Evolutionary conservation across 1,284 basidiomycete genomes (phyloP), one percentile per base, ranked within the genome.

Genomic region (Meripilus lineatus): DNA sequence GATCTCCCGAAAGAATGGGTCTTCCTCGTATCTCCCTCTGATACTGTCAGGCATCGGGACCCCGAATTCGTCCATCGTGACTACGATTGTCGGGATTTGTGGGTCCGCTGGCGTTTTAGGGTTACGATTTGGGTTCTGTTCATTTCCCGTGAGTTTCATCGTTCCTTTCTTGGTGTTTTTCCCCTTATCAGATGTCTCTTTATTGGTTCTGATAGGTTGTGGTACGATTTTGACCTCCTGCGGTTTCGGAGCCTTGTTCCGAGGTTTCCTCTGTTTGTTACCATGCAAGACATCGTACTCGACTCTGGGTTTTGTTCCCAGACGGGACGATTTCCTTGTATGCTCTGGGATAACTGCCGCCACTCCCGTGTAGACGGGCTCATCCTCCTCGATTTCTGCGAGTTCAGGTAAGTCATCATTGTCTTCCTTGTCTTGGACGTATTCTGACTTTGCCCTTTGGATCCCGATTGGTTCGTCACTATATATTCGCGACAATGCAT

Each of bases 401-500:
- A 8, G 14, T 21, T 5, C 5, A 11, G 17, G 37, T 38, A 38
- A 18, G 22, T 38, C 37, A 7, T 38, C 10, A 14, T 21, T 8
- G 11, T 14, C 42, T 15, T 45, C 46, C n/a, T 36, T 22, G n/a
- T n/a, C n/a, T 0, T 23, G 26, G 1, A 60, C 47, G 36, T 54
- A 67, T 45, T 66, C 63, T 6, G 34, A 47, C 2, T 30, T 26
- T 0, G 59, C 52, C 1, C 58, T 42, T 2, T 59, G 53, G 0
- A 46, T 54, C 2, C 62, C 61, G 3, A 34, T 18, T 0, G 50
- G 45, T 18, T 69, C 64, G 32, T 59, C 46, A 2, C 46, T 50
- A 38, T 67, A 68, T 13, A 32, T 13, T 0, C 64, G 47, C 0
- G 59, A 69, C 1, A 68, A 40, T 1, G 41, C 41, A 44, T 70